These are phyloP conservation scores for Furcasterigmium sp. DNA, from an alignment of 2,329 filamentous ascomycete genomes.

Conservation along the genomic window DNA sequence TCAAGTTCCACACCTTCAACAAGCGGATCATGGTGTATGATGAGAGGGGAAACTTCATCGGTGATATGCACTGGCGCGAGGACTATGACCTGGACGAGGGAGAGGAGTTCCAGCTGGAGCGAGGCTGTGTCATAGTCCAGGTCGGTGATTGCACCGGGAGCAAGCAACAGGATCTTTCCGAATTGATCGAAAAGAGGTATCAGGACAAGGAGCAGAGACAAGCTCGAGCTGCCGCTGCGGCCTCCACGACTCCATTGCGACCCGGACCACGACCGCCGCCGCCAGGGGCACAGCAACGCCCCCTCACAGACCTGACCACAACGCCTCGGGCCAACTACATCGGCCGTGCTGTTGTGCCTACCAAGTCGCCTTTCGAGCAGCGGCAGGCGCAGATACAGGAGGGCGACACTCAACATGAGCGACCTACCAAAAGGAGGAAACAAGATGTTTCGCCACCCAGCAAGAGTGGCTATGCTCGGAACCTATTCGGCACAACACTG, in stretches of 20 bases:
- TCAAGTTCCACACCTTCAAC: conserved; percentile 89
- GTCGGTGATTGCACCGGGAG: conserved; percentile 70
- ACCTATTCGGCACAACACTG: conserved; percentile 42
- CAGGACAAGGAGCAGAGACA: conserved; percentile 50
- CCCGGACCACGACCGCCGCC: conserved; percentile 24
- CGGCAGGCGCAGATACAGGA: conserved; percentile 29
- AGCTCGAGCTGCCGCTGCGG: conserved; percentile 21
- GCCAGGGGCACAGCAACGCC: conserved; percentile 20
- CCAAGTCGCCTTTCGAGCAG: conserved; percentile 62
- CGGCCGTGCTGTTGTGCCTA: conserved; percentile 52
- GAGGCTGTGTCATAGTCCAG: conserved; percentile 70
- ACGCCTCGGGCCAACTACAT: conserved; percentile 18
- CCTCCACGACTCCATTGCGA: conserved; percentile 11
- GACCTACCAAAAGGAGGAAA: conserved; percentile 35
- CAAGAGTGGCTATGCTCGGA: conserved; percentile 45
- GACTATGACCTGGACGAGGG: conserved; percentile 68
- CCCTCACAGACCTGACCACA: neutral
- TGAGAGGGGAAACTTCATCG: conserved; percentile 71
- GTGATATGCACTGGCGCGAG: conserved; percentile 76
- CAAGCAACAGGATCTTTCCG: conserved; percentile 72
- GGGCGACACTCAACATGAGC: conserved; percentile 15
- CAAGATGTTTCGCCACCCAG: conserved; percentile 30
- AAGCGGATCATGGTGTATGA: conserved; percentile 88
- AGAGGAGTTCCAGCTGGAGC: conserved; percentile 75
- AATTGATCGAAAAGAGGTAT: conserved; percentile 64